A percentile compares a stretch with the other conserved stretches of the same genome.
Conservation (phyloP, 2,329 filamentous ascomycete genomes). For the Endoconidiophora polonica region DNA sequence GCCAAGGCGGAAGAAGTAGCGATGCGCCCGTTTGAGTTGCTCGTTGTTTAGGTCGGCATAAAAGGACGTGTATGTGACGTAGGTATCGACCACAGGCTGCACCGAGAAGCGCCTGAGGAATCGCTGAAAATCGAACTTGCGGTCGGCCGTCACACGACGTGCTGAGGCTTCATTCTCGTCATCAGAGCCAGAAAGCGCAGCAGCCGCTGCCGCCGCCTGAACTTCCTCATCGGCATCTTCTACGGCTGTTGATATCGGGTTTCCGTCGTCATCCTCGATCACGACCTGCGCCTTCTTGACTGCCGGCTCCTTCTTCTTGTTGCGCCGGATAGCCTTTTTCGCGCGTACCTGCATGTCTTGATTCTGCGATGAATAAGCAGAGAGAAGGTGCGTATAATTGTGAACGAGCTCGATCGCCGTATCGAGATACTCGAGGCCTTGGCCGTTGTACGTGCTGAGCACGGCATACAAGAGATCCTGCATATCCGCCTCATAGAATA, state of each 20-base stretch:
- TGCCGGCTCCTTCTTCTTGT: slow-evolving; percentile 45
- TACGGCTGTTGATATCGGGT: background rate
- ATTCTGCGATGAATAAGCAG: slow-evolving; percentile 89
- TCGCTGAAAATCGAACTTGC: slow-evolving; percentile 83
- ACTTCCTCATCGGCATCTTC: slow-evolving; percentile 16
- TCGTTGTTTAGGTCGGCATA: slow-evolving; percentile 63
- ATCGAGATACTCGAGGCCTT: slow-evolving; percentile 86
- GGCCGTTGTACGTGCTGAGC: slow-evolving; percentile 74
- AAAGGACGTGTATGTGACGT: slow-evolving; percentile 60
- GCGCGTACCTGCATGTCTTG: slow-evolving; percentile 85
- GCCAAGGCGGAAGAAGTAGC: slow-evolving; percentile 83
- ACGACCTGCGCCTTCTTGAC: slow-evolving; percentile 15
- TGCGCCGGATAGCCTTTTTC: slow-evolving; percentile 53
- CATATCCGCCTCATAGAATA: slow-evolving; percentile 96
- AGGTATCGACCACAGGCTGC: slow-evolving; percentile 78
- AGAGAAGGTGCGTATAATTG: slow-evolving; percentile 80
- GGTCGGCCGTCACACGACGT: slow-evolving; percentile 56
- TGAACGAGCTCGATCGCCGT: slow-evolving; percentile 80
- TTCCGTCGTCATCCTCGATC: slow-evolving; percentile 9
- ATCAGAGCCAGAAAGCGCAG: slow-evolving; percentile 24
- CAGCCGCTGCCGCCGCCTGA: slow-evolving; percentile 13
- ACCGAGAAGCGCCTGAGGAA: slow-evolving; percentile 69
- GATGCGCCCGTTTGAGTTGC: slow-evolving; percentile 81
- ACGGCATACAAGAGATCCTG: slow-evolving; percentile 76
- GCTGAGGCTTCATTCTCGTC: slow-evolving; percentile 51